These are phyloP conservation scores for Danielia oregonensis DNA, from an alignment of 805 yeast species.

Conservation along the genomic window DNA sequence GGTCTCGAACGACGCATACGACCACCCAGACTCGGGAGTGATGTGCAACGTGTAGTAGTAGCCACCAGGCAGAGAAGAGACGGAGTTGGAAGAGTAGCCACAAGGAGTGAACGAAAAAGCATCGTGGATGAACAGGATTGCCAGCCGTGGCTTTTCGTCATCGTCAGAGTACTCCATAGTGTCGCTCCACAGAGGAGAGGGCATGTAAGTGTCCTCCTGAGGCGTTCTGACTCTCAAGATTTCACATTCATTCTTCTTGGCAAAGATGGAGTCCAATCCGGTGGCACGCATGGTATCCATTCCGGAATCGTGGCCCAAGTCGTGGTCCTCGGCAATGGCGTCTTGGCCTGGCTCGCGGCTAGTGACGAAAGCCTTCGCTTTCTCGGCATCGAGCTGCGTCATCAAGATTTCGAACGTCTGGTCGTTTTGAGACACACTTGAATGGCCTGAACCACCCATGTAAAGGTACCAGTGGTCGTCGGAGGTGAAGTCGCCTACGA, in stretches of 20 bases:
- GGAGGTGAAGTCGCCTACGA: constrained; percentile 71
- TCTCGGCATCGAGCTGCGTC: constrained; percentile 69
- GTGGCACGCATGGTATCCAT: constrained; percentile 59
- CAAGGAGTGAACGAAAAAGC: constrained; percentile 92
- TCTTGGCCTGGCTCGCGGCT: constrained; percentile 44
- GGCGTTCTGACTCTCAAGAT: neutral
- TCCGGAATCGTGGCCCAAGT: constrained; percentile 80
- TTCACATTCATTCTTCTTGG: neutral
- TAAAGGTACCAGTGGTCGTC: constrained; percentile 91
- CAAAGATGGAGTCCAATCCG: constrained; percentile 58
- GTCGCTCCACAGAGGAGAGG: constrained; percentile 34
- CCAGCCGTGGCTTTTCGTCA: constrained; percentile 1
- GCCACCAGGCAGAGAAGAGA: constrained; percentile 46
- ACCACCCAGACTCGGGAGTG: constrained; percentile 92
- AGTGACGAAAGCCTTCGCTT: constrained; percentile 57
- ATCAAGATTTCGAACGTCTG: constrained; percentile 86
- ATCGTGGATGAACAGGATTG: constrained; percentile 56
- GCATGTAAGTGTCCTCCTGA: constrained; percentile 18
- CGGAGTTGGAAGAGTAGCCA: constrained; percentile 88
- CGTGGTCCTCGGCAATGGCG: constrained; percentile 42
- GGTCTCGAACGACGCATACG: constrained; percentile 94
- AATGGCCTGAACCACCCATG: constrained; percentile 46
- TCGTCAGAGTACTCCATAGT: constrained; percentile 22
- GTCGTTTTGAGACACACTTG: constrained; percentile 32
- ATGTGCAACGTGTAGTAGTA: constrained; percentile 82